Base-by-base conservation (phyloP, 192 early-diverging fungal species). In the Backusella sp. region DNA sequence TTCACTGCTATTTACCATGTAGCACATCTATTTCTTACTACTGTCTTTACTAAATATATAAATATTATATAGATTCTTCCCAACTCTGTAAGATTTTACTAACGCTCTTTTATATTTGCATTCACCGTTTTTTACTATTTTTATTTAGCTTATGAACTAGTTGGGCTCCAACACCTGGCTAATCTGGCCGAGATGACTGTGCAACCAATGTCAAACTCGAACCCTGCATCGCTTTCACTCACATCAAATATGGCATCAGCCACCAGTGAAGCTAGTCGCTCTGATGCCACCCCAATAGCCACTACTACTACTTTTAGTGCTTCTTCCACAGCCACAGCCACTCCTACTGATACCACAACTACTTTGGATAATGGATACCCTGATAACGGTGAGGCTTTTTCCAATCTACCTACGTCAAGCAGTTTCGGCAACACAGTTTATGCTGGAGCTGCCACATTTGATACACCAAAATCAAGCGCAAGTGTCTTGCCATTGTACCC, bases 381-480 rank as follows among this genome's bases (percentile, higher is more conserved):
- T 62, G 62, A 66, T 39, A 44, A 49, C 0, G 41, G 53, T 23
- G 74, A 30, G 30, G 42, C 59, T 19, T 14, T 76, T 36, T 66
- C 56, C 17, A 59, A 21, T 28, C 62, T 82, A 26, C 81, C 81
- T 26, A 79, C 53, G 1, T 79, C 74, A 15, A 77, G 74, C 4
- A 78, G 69, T 9, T 79, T 67, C 39, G 77, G 77, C 26, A 44
- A 37, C 30, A 69, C 37, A 17, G 67, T 79, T 15, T 68, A 76
- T 14, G 74, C 77, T 41, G 81, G 73, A 26, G 23, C 34, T 1
- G 74, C 77, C n/a, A 68, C 73, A 28, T 79, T 77, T 62, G 39
- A 73, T 41, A 66, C 74, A 11, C 81, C 81, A 30, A 82, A 71
- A 11, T 52, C 73, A 11, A 76, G 73, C 62, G 36, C 71, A 39